These are phyloP conservation scores for Sapria himalayana DNA, from an alignment of 345 rosid genomes.

Conservation along the genomic window DNA sequence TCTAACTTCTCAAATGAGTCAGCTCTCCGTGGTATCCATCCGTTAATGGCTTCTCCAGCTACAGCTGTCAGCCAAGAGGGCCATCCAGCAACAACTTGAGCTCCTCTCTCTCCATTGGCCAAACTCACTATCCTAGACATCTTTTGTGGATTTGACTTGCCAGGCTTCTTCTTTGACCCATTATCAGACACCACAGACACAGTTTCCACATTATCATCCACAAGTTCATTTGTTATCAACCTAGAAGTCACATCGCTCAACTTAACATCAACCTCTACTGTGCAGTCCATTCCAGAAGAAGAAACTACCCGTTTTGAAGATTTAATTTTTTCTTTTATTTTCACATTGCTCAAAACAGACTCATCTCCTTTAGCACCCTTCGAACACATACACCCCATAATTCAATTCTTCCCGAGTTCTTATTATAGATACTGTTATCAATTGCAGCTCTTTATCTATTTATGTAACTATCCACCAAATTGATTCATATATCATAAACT, in stretches of 20 bases:
- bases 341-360: constrained; percentile 10
- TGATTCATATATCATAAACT: too few species aligned
- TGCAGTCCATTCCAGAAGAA: constrained; percentile 14
- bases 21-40: constrained; percentile 81
- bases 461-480: too few species aligned
- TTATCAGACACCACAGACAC: constrained; percentile 16
- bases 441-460: too few species aligned
- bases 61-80: constrained; percentile 81
- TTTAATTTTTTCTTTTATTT: constrained; percentile 15
- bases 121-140: constrained; percentile 25
- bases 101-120: constrained; percentile 44
- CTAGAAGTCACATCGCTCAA: constrained; percentile 17
- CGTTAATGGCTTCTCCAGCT: constrained; percentile 94
- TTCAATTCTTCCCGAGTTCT: too few species aligned
- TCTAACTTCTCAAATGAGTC: constrained; percentile 88
- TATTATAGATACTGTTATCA: too few species aligned
- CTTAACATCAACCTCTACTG: constrained; percentile 14
- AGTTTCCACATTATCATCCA: constrained; percentile 9
- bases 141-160: constrained; percentile 14
- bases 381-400: constrained; percentile 84
- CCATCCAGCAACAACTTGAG: constrained; percentile 82
- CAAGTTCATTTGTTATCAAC: constrained; percentile 18
- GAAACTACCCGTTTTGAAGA: constrained; percentile 19
- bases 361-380: constrained; percentile 32
- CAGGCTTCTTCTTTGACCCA: constrained; percentile 16